These are phyloP conservation scores for Metschnikowia matae DNA, from an alignment of 805 yeast species.

Conservation along the genomic window DNA sequence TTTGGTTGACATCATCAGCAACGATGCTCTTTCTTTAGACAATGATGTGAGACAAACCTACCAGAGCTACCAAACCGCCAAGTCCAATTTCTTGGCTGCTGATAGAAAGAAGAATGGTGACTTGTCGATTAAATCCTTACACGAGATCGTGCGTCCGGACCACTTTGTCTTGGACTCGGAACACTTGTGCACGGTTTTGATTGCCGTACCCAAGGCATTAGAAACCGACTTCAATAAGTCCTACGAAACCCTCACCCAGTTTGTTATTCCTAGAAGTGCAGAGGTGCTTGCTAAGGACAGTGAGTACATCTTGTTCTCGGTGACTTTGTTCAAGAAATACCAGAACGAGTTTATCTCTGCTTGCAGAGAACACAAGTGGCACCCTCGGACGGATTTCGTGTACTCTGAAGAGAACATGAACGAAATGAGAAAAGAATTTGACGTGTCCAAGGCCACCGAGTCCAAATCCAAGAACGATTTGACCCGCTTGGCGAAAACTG, in stretches of 20 bases:
- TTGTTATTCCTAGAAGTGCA: slow-evolving; percentile 93
- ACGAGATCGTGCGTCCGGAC: slow-evolving; percentile 77
- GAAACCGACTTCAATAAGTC: slow-evolving; percentile 56
- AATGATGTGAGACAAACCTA: slow-evolving; percentile 76
- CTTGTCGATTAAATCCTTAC: slow-evolving; percentile 83
- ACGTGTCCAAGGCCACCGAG: slow-evolving; percentile 71
- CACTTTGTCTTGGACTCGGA: slow-evolving; percentile 86
- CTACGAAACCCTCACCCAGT: slow-evolving; percentile 73
- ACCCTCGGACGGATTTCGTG: slow-evolving; percentile 81
- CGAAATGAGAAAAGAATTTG: slow-evolving; percentile 73
- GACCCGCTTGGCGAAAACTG: slow-evolving; percentile 77
- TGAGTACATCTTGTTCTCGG: slow-evolving; percentile 70
- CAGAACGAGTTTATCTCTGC: slow-evolving; percentile 63
- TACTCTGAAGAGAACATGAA: slow-evolving; percentile 76
- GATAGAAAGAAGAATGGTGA: slow-evolving; percentile 94
- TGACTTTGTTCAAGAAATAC: slow-evolving; percentile 81
- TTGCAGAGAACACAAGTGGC: slow-evolving; percentile 82
- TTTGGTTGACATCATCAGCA: slow-evolving; percentile 62
- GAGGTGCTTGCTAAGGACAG: slow-evolving; percentile 61
- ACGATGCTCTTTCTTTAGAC: slow-evolving; percentile 80
- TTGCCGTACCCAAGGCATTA: slow-evolving; percentile 77
- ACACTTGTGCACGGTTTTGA: slow-evolving; percentile 75
- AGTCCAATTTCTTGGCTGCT: slow-evolving; percentile 77
- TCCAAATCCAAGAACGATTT: slow-evolving; percentile 69
- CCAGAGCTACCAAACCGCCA: slow-evolving; percentile 74